Base-by-base conservation (phyloP, 805 yeast species). In the Kodamaea fukazawae region DNA sequence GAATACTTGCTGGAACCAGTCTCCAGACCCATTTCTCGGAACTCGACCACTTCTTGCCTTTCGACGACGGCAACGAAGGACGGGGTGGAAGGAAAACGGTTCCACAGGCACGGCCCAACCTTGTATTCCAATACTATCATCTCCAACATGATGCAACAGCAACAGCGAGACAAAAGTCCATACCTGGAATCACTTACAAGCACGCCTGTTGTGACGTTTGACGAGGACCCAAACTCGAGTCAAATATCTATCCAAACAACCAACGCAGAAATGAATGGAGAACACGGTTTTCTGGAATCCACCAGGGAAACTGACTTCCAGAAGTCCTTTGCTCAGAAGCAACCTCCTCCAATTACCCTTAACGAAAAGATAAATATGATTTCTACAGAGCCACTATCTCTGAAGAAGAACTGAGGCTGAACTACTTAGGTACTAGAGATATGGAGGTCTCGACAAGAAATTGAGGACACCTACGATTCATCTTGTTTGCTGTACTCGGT, bases 41-140 rank as follows among this genome's bases (percentile, higher is more conserved):
- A 75, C 33, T 78, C 84, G 16, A 73, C 75, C 13, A 78, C 85
- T 0, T 79, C 86, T 1, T 82, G 85, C 25, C 55, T 82, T n/a
- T 81, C 87, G 0, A 79, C 82, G 29, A 80, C 83, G 4, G 88
- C 88, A 15, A 80, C 86, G 12, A 82, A 83, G 49, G 88, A 83
- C 55, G 88, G 89, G 0, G 58, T 81, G 3, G 86, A 82, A 53
- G 89, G 89, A 4, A 73, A 75, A 44, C 61, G 75, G 34, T 64
- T 77, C 32, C 78, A 71, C 49, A 61, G 81, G 34, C 55, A 54
- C 18, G 69, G 70, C 0, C 69, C 67, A 4, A 59, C 61, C n/a
- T 54, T 60, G 2, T 67, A 62, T 43, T 58, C 69, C 2, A 53
- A 54, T 33, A 60, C 60, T 34, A 47, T 65, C 5, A 51, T 67